phyloP scores from a whole-genome alignment of 805 yeast species.

The Yamadazyma scolyti region DNA sequence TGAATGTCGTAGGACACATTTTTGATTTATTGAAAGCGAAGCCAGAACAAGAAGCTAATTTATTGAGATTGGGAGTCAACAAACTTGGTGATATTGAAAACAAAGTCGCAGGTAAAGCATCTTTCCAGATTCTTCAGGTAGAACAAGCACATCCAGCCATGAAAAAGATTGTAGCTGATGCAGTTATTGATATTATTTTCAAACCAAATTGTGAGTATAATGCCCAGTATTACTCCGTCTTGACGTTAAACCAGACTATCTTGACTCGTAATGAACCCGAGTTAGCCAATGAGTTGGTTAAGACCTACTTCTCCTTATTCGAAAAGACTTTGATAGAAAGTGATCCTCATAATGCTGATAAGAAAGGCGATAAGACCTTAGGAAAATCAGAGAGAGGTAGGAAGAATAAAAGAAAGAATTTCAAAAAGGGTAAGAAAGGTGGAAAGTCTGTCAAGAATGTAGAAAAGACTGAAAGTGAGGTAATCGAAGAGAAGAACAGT shows the following conservation, averaged over 20 bases:
- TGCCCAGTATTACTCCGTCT: slow-evolving; percentile 80
- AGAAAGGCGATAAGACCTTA: slow-evolving; percentile 32
- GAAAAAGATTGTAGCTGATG: slow-evolving; percentile 76
- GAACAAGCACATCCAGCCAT: slow-evolving; percentile 95
- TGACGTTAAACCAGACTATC: slow-evolving; percentile 91
- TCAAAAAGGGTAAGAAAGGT: slow-evolving; percentile 83
- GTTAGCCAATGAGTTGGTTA: slow-evolving; percentile 80
- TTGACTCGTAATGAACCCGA: slow-evolving; percentile 70
- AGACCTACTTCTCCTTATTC: slow-evolving; percentile 81
- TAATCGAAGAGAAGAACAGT: slow-evolving; percentile 74
- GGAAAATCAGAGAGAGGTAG: slow-evolving; percentile 59
- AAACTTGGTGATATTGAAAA: slow-evolving; percentile 92
- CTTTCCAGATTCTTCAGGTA: slow-evolving; percentile 71
- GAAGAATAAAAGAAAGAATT: slow-evolving; percentile 56
- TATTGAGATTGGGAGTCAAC: slow-evolving; percentile 84
- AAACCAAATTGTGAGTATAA: slow-evolving; percentile 75
- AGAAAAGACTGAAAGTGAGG: slow-evolving; percentile 60
- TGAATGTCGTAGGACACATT: slow-evolving; percentile 69
- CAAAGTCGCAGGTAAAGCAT: slow-evolving; percentile 85
- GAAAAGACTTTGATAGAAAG: slow-evolving; percentile 75
- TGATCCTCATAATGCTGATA: slow-evolving; percentile 43
- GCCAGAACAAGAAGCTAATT: slow-evolving; percentile 95
- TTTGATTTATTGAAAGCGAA: slow-evolving; percentile 77
- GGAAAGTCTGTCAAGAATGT: slow-evolving; percentile 68
- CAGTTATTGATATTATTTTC: slow-evolving; percentile 77